Conservation (phyloP, 768 basidiomycete genomes). For the Fomitopsis serialis region DNA sequence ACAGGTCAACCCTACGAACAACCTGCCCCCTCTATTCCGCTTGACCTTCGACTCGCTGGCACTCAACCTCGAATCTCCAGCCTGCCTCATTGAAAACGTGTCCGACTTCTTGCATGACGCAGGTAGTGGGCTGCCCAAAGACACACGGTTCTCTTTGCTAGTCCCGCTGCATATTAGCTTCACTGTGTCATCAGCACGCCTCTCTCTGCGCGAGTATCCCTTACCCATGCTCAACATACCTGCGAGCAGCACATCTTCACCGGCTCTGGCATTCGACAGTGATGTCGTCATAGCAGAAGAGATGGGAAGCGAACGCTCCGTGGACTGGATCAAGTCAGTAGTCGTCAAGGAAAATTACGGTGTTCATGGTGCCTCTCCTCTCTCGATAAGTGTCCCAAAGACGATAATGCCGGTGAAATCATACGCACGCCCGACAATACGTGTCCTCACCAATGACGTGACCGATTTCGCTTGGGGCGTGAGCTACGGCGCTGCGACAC, state of each 20-base stretch:
- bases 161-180: slow-evolving; percentile 79
- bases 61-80: slow-evolving; percentile 50
- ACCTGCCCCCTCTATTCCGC: slow-evolving; percentile 66
- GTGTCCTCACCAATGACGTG: slow-evolving; percentile 54
- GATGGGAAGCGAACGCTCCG: slow-evolving; percentile 60
- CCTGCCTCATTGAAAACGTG: slow-evolving; percentile 50
- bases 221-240: slow-evolving; percentile 79
- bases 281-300: slow-evolving; percentile 88
- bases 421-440: slow-evolving; percentile 72
- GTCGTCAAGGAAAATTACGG: slow-evolving; percentile 56
- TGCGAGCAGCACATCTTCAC: slow-evolving; percentile 30
- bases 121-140: slow-evolving; percentile 62
- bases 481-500: slow-evolving; percentile 80
- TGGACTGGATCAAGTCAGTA: slow-evolving; percentile 66
- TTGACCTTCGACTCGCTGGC: slow-evolving; percentile 52
- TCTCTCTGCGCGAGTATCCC: slow-evolving; percentile 82
- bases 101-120: slow-evolving; percentile 60
- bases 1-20: slow-evolving; percentile 26
- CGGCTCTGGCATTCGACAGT: slow-evolving; percentile 61
- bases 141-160: slow-evolving; percentile 73
- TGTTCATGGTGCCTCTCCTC: slow-evolving; percentile 41
- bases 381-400: slow-evolving; percentile 71
- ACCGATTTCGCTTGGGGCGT: slow-evolving; percentile 87
- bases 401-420: slow-evolving; percentile 95
- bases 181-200: slow-evolving; percentile 51